Conservation (phyloP, 2,329 filamentous ascomycete species). For the Scorias spongiosa region DNA sequence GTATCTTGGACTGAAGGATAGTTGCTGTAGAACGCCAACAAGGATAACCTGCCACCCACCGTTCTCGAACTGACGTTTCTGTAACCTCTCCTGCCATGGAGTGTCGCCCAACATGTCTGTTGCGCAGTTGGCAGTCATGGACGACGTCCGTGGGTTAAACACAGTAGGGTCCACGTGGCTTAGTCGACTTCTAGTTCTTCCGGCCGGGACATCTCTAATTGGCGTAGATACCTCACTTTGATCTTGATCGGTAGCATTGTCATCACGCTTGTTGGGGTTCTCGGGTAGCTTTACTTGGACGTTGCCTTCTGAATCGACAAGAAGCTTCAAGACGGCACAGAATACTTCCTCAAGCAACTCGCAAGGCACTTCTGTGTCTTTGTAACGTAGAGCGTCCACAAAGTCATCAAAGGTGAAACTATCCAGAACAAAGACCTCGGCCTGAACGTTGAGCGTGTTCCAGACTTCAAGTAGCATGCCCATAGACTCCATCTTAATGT, state of each 20-base stretch:
- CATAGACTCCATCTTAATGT: conserved; percentile 71
- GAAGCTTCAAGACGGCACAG: conserved; percentile 74
- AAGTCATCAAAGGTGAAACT: conserved; percentile 98
- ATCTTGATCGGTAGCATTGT: conserved; percentile 46
- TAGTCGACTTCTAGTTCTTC: conserved; percentile 73
- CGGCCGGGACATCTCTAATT: conserved; percentile 51
- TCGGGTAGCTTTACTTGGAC: conserved; percentile 66
- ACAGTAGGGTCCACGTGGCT: conserved; percentile 52
- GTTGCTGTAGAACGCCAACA: conserved; percentile 69
- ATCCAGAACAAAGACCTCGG: conserved; percentile 82
- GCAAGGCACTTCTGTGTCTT: conserved; percentile 52
- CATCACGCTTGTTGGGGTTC: conserved; percentile 55
- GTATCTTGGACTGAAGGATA: conserved; percentile 60
- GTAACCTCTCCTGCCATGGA: conserved; percentile 73
- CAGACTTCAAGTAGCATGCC: conserved; percentile 77
- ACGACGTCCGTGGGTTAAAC: conserved; percentile 17
- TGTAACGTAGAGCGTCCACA: conserved; percentile 68
- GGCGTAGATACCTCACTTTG: conserved; percentile 39
- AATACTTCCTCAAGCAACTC: conserved; percentile 83
- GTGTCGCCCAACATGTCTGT: conserved; percentile 60
- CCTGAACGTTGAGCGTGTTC: conserved; percentile 97
- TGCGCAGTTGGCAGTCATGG: conserved; percentile 43
- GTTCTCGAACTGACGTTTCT: conserved; percentile 68
- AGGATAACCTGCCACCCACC: conserved; percentile 89
- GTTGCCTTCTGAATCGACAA: conserved; percentile 68